Evolutionary conservation across 768 basidiomycete genomes (phyloP).

Genomic region (Suillus bovinus): DNA sequence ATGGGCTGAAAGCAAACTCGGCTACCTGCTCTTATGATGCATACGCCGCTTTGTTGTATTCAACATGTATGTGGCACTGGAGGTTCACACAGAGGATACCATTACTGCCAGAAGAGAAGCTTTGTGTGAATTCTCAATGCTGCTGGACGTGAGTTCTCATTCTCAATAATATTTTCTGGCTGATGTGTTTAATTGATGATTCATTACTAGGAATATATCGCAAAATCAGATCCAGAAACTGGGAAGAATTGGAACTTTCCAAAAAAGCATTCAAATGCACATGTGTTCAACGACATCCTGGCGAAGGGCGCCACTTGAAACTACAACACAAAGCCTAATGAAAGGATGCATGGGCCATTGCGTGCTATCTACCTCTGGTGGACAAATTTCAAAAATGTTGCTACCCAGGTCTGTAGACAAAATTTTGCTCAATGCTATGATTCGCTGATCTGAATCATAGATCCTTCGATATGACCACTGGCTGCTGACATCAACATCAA

Average conservation of each 20-base stretch:
- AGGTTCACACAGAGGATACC: constrained; percentile 33
- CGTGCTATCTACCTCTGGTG: constrained; percentile 25
- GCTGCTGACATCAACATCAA: too few species aligned
- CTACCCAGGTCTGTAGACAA: not conserved
- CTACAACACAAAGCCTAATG: constrained; percentile 35
- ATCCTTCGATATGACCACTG: too few species aligned
- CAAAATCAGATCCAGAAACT: not conserved
- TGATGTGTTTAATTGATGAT: not conserved
- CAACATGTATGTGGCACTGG: constrained; percentile 30
- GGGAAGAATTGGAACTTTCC: constrained; percentile 34
- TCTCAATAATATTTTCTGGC: constrained; percentile 22
- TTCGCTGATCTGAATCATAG: too few species aligned
- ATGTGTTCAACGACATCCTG: constrained; percentile 34
- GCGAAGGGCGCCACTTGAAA: constrained; percentile 32
- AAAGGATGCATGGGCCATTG: constrained; percentile 29
- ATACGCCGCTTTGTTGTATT: constrained; percentile 34
- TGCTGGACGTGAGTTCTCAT: too few species aligned
- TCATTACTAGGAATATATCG: constrained; percentile 4
- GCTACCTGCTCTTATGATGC: constrained; percentile 30
- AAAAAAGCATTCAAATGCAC: constrained; percentile 32
- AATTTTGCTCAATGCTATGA: too few species aligned
- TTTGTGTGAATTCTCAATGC: constrained; percentile 6
- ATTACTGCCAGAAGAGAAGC: constrained; percentile 18
- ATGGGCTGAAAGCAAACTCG: constrained; percentile 2
- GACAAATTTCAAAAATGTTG: constrained; percentile 38